These are phyloP conservation scores for Claviceps sp. DNA, from an alignment of 2,329 filamentous ascomycete genomes.

Conservation along the genomic window DNA sequence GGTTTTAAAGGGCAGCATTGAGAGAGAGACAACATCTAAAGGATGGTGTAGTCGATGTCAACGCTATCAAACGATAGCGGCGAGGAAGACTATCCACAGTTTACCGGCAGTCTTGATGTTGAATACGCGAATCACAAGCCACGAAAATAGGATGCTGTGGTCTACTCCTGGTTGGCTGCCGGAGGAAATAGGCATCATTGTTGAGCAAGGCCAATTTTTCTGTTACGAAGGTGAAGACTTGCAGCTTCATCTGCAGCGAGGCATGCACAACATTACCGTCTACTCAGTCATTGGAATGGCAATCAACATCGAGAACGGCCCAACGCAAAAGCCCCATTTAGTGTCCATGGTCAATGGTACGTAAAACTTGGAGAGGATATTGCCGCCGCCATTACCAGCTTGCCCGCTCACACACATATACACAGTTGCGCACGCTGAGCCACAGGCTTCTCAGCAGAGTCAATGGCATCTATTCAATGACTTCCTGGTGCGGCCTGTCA, in stretches of 20 bases:
- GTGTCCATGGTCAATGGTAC: constrained; percentile 80
- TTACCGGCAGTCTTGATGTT: constrained; percentile 80
- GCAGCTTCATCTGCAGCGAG: constrained; percentile 63
- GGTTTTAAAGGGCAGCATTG: constrained; percentile 82
- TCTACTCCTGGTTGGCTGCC: constrained; percentile 81
- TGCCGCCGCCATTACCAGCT: neutral
- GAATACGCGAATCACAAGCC: constrained; percentile 62
- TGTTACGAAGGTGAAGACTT: constrained; percentile 91
- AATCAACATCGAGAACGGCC: constrained; percentile 74
- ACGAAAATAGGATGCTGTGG: constrained; percentile 72
- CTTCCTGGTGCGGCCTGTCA: constrained; percentile 74
- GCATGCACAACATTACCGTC: constrained; percentile 67
- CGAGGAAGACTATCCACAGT: constrained; percentile 68
- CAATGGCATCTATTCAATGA: constrained; percentile 98
- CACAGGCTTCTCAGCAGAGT: constrained; percentile 43
- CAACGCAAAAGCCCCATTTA: constrained; percentile 78
- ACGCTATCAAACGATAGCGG: constrained; percentile 77
- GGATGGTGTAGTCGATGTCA: constrained; percentile 91
- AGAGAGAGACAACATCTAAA: constrained; percentile 74
- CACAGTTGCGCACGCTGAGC: constrained; percentile 52
- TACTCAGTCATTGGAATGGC: constrained; percentile 88
- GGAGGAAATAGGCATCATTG: constrained; percentile 83
- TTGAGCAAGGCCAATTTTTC: constrained; percentile 83
- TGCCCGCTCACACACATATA: constrained; percentile 1
- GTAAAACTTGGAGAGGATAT: constrained; percentile 6